Evolutionary conservation across 2,329 filamentous ascomycete species (phyloP).

Genomic region (Aspergillus sp.): DNA sequence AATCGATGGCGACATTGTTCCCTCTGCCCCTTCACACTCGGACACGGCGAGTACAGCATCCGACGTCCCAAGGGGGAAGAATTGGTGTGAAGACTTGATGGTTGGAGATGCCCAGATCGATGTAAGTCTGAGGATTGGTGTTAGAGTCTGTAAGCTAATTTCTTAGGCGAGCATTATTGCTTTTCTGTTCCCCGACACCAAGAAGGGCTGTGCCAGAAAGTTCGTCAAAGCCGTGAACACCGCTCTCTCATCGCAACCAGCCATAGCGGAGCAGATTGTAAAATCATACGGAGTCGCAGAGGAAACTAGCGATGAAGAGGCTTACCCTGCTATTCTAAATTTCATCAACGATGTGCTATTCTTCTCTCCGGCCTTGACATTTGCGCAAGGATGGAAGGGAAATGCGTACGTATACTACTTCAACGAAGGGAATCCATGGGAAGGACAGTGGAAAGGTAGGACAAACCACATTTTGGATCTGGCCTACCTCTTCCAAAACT

Average conservation of each 20-base stretch:
- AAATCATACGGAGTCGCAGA: conserved; percentile 41
- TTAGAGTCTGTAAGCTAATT: neutral
- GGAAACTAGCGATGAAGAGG: conserved; percentile 41
- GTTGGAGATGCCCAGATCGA: conserved; percentile 52
- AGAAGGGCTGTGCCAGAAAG: conserved; percentile 22
- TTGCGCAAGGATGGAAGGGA: conserved; percentile 39
- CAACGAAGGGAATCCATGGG: conserved; percentile 51
- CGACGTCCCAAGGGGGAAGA: conserved; percentile 39
- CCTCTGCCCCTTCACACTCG: conserved; percentile 23
- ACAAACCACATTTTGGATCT: conserved; percentile 49
- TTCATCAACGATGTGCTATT: conserved; percentile 50
- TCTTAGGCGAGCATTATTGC: conserved; percentile 28
- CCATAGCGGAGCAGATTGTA: conserved; percentile 29
- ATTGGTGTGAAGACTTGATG: conserved; percentile 49
- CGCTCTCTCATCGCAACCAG: conserved; percentile 24
- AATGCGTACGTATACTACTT: conserved; percentile 45
- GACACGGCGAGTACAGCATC: conserved; percentile 23
- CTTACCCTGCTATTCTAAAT: conserved; percentile 42
- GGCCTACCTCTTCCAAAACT: conserved; percentile 49
- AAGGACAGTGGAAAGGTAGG: conserved; percentile 41
- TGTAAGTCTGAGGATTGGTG: conserved; percentile 28
- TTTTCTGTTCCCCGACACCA: conserved; percentile 27
- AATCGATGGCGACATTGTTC: conserved; percentile 46
- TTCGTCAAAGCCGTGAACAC: conserved; percentile 22
- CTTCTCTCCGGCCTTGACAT: conserved; percentile 44